These are phyloP conservation scores for Crithidia sp. DNA, from an alignment of 208 protist species.

Conservation along the genomic window DNA sequence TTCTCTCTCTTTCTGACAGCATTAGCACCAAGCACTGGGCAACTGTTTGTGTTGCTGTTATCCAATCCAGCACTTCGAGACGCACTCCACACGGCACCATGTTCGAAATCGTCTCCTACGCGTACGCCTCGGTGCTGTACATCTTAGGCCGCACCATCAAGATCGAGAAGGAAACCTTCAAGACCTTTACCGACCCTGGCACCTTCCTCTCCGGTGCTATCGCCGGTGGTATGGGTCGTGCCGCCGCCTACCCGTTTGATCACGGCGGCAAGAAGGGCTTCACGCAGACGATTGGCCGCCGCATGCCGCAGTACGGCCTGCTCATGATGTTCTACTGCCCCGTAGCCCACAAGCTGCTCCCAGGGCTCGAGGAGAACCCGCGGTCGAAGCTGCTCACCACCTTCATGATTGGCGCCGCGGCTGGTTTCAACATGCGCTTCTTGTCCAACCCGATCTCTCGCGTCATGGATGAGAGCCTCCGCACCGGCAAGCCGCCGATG, in stretches of 20 bases:
- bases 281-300: constrained; percentile 64
- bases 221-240: constrained; percentile 69
- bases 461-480: constrained; percentile 80
- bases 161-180: constrained; percentile 68
- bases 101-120: constrained; percentile 60
- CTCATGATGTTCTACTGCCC: constrained; percentile 91
- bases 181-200: constrained; percentile 69
- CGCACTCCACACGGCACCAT: constrained; percentile 25
- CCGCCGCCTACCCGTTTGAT: constrained; percentile 67
- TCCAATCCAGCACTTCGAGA: too few species aligned
- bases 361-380: constrained; percentile 67
- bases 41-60: too few species aligned
- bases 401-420: constrained; percentile 76
- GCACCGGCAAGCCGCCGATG: constrained; percentile 63
- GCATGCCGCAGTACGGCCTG: constrained; percentile 80
- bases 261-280: constrained; percentile 79
- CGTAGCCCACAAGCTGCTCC: constrained; percentile 66
- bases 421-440: constrained; percentile 87
- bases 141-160: constrained; percentile 48
- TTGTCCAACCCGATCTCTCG: constrained; percentile 87
- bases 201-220: constrained; percentile 82
- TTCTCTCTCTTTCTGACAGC: too few species aligned
- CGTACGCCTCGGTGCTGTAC: constrained; percentile 42
- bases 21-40: too few species aligned
- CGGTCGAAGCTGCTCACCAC: constrained; percentile 78